Percentiles rank a stretch among this genome's conserved stretches.
Conservation (phyloP, 192 early-diverging fungal species). For the Coemansia sp. region DNA sequence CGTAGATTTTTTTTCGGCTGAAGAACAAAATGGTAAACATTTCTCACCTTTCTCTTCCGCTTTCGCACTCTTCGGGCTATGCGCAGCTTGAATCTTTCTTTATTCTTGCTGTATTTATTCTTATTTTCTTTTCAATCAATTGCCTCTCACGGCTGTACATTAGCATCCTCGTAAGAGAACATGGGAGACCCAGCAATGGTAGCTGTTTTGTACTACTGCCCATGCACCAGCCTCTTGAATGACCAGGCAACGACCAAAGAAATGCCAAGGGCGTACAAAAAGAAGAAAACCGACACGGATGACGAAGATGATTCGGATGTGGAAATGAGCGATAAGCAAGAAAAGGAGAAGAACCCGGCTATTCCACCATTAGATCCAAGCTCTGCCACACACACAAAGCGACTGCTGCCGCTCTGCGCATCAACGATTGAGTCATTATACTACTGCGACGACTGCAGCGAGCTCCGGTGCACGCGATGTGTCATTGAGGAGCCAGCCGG, state of each 20-base stretch:
- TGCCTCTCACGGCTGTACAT: conserved; percentile 1
- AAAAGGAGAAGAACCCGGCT: not conserved
- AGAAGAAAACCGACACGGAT: conserved; percentile 1
- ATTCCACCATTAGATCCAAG: not conserved
- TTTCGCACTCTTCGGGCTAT: too few relatives aligned
- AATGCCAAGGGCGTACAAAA: not conserved
- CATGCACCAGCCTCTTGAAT: conserved; percentile 25
- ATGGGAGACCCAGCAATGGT: conserved; percentile 2
- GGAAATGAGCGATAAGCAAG: not conserved
- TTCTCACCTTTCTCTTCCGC: too few relatives aligned
- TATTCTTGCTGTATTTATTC: not conserved
- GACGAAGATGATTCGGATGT: not conserved
- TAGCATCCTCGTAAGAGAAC: not conserved
- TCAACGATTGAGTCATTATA: conserved; percentile 71
- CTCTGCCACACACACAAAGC: conserved; percentile 2
- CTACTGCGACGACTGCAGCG: conserved; percentile 87
- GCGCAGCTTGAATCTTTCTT: not conserved
- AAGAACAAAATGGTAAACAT: too few relatives aligned
- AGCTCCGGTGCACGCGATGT: conserved; percentile 78
- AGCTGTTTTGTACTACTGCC: conserved; percentile 42
- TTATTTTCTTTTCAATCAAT: not conserved
- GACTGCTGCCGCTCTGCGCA: conserved; percentile 31
- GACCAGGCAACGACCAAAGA: conserved; percentile 1
- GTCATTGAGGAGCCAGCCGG: conserved; percentile 81
- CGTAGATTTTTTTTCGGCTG: not conserved